Evolutionary conservation across 1,284 basidiomycete species (phyloP), one percentile per base, ranked within the genome.

Genomic region (Ustilago trichophora): DNA sequence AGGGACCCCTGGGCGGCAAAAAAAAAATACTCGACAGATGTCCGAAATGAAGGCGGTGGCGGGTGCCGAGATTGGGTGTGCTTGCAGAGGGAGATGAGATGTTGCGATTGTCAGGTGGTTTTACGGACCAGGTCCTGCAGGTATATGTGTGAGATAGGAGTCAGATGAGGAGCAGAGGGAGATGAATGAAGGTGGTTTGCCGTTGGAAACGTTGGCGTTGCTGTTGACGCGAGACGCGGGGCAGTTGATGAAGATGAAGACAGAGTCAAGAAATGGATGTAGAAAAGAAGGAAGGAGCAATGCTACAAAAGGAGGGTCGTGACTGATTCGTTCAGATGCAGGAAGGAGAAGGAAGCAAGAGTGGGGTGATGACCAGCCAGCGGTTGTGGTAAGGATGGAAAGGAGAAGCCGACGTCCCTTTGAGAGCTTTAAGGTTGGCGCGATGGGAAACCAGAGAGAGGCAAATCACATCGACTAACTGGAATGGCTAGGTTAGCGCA

Each of bases 101-200:
- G 53, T 16, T 26, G 38, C 26, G 22, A 38, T 10, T 42, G 36
- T 26, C 27, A 13, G 22, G 27, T 31, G 16, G 51, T 27, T 27
- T 11, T 5, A 36, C 35, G 24, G 33, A 33, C 22, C 33, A 22
- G 24, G 35, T 13, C 12, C 21, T 57, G 53, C 51, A 55, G 44
- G 40, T 66, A 43, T 51, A 54, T 59, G 48, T 40, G 44, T 27
- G 35, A 34, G 40, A 48, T 37, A 55, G 55, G 51, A 54, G 50
- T 25, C 38, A 21, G 16, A n/a, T n/a, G 31, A 36, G 41, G 13
- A 47, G 45, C 22, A 29, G 13, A 29, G 43, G n/a, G n/a, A n/a
- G 48, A 48, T 46, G 43, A 52, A 54, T 29, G 47, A 41, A 27
- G 50, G 46, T 31, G 46, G 11, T 5, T 13, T n/a, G n/a, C n/a